Base-by-base conservation (phyloP, 2,329 filamentous ascomycete genomes). In the Aspergillus versicolor region DNA sequence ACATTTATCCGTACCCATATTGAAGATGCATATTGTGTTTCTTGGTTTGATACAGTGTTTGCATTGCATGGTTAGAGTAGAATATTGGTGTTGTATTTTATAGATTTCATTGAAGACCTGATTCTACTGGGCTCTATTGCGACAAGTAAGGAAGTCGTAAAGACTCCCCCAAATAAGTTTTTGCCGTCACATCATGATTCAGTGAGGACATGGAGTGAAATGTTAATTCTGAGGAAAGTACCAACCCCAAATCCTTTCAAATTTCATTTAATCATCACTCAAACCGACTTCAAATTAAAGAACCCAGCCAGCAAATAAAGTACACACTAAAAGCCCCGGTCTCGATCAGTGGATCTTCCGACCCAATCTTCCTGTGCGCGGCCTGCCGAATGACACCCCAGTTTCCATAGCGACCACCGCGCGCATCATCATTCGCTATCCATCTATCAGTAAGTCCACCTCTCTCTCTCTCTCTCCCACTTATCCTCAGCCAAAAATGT, bases 361-460 rank as follows among this genome's bases (percentile, higher is more conserved):
- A 30, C 27, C 27, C 27, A 30, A 30, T 30, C 27, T 30, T 30
- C 27, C 27, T 30, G 8, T 30, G 7, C 24, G 24, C 8, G 27
- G 27, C 27, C 8, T 11, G 3, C 27, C 27, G 9, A 30, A 44
- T 34, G n/a, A 43, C 9, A 5, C 30, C 22, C 44, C 42, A 59
- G 65, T 68, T 66, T 63, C 66, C 63, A 62, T 62, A 59, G 63
- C 58, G 64, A 65, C 62, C 56, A 50, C 38, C 17, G 24, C 21
- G 6, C 11, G 17, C 47, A 30, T 41, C 47, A 30, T 41, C 47
- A 22, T 32, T 43, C 41, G n/a, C 24, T 19, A 19, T 21, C 48
- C 7, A 24, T 45, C 17, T 19, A 9, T 30, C 7, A 7, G 47
- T 47, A 48, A 42, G 54, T 22, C 5, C 27, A 22, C 11, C 15